Conservation (phyloP, 2,329 filamentous ascomycete species). For the Cryphonectria parasitica region DNA sequence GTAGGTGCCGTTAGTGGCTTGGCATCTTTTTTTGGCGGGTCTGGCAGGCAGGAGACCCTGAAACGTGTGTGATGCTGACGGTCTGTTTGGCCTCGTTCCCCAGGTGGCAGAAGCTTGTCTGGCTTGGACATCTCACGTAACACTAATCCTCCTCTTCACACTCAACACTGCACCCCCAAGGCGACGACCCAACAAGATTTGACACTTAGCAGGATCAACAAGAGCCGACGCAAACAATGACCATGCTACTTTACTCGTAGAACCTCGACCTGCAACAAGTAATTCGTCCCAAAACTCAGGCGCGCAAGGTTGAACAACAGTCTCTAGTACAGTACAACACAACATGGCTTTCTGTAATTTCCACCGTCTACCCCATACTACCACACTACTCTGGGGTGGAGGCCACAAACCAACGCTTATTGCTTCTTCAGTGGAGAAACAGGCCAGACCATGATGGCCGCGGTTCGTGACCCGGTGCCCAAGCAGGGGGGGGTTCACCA, state of each 20-base stretch:
- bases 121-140: background rate
- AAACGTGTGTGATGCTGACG: slow-evolving; percentile 11
- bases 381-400: too few relatives aligned
- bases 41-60: background rate
- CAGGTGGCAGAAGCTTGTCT: background rate
- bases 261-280: background rate
- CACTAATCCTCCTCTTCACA: background rate
- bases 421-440: background rate
- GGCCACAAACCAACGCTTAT: too few relatives aligned
- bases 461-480: background rate
- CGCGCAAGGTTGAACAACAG: background rate
- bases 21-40: background rate
- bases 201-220: background rate
- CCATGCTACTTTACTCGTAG: background rate
- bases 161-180: background rate
- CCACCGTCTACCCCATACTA: background rate
- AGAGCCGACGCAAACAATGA: background rate
- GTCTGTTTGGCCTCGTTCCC: slow-evolving; percentile 5
- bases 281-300: background rate
- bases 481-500: background rate
- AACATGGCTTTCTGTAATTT: background rate
- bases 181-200: background rate
- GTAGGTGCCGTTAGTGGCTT: slow-evolving; percentile 10
- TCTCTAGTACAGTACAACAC: background rate
- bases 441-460: background rate